Conservation (phyloP, 2,329 filamentous ascomycete species). For the Bisporella sp. region DNA sequence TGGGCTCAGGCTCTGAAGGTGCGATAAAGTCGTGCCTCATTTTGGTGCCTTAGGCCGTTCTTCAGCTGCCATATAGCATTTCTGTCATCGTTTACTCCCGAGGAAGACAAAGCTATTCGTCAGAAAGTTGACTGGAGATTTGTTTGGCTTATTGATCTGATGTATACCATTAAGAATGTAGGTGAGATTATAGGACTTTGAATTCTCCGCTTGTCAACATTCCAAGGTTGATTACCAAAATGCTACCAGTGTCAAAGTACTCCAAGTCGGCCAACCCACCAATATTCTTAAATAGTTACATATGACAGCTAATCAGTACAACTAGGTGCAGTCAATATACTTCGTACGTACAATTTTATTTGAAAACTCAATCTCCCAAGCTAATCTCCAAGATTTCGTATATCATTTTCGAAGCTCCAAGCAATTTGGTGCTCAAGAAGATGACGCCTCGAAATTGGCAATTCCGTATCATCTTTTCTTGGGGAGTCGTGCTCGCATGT, state of each 20-base stretch:
- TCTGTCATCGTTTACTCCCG: conserved; percentile 31
- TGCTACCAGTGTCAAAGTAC: conserved; percentile 34
- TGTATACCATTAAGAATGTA: conserved; percentile 36
- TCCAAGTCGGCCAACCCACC: conserved; percentile 32
- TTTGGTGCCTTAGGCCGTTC: background rate
- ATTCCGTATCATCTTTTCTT: conserved; percentile 30
- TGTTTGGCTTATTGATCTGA: conserved; percentile 31
- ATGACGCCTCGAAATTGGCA: conserved; percentile 31
- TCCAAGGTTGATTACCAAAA: conserved; percentile 32
- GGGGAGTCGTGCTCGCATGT: conserved; percentile 33
- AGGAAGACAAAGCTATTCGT: conserved; percentile 33
- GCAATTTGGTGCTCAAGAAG: conserved; percentile 32
- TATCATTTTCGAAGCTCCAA: conserved; percentile 34
- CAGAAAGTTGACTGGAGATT: conserved; percentile 34
- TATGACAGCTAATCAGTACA: conserved; percentile 35
- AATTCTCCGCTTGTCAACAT: too few relatives aligned
- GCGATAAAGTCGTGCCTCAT: too few relatives aligned
- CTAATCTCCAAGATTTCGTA: conserved; percentile 23
- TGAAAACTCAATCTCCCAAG: background rate
- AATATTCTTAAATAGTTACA: conserved; percentile 32
- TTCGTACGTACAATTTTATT: conserved; percentile 23
- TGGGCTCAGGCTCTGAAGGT: too few relatives aligned
- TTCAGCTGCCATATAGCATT: conserved; percentile 21
- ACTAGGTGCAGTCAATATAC: conserved; percentile 34
- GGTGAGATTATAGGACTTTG: conserved; percentile 1